phyloP scores from a whole-genome alignment of 805 yeast genomes.

The Cyberlindnera mycetangii region DNA sequence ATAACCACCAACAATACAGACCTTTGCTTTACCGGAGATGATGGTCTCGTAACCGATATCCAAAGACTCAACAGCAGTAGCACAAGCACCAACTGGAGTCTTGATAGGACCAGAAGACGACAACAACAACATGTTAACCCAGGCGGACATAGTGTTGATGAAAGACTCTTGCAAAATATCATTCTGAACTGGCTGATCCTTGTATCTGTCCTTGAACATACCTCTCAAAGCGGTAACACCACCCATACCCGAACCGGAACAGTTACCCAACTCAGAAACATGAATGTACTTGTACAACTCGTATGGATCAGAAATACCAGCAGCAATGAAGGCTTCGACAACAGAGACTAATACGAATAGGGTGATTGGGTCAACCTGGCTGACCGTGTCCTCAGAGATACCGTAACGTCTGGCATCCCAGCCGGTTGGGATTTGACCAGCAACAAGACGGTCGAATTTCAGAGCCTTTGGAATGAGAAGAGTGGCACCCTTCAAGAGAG shows the following conservation, averaged over 20 bases:
- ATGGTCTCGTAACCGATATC: conserved; percentile 96
- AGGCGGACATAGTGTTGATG: conserved; percentile 98
- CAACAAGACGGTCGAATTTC: conserved; percentile 65
- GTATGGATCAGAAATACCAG: conserved; percentile 98
- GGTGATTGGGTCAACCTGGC: conserved; percentile 96
- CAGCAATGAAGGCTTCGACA: conserved; percentile 86
- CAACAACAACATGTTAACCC: conserved; percentile 97
- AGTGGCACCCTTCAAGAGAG: conserved; percentile 88
- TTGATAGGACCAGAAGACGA: conserved; percentile 98
- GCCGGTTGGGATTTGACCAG: conserved; percentile 93
- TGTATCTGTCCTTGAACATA: conserved; percentile 94
- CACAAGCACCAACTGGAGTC: conserved; percentile 99
- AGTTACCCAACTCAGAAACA: conserved; percentile 97
- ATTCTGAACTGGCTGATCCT: conserved; percentile 92
- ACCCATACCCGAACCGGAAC: conserved; percentile 99
- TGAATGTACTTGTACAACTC: conserved; percentile 98
- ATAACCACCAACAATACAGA: conserved; percentile 97
- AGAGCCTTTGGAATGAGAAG: conserved; percentile 81
- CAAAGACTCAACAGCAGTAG: conserved; percentile 96
- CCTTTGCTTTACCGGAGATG: conserved; percentile 89
- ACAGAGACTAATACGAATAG: conserved; percentile 90
- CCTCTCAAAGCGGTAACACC: conserved; percentile 97
- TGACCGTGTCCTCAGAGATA: conserved; percentile 86
- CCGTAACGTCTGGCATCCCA: conserved; percentile 97
- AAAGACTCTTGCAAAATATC: conserved; percentile 97